Base-by-base conservation (phyloP, 2,329 filamentous ascomycete species). In the Cryphonectria parasitica region DNA sequence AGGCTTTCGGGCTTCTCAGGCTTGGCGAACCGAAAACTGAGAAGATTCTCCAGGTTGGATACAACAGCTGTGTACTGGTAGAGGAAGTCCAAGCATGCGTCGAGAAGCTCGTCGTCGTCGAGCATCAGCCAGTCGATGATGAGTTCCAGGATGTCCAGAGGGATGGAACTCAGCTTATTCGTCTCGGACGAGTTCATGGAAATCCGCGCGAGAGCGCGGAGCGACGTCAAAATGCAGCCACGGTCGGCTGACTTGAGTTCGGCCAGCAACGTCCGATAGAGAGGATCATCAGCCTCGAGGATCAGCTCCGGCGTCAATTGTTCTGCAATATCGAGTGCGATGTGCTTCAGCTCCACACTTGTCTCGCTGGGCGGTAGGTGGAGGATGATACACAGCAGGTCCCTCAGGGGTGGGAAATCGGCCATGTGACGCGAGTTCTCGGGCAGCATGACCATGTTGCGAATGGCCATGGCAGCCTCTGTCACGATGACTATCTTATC, bases 371-470 rank as follows among this genome's bases (percentile, higher is more conserved):
- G 83, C 2, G 95, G 95, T 2, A 98, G 86, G 75, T 91, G 92
- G 61, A 98, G 84, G 34, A 93, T 86, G 73, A 98, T 92, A 77
- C 93, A 92, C 69, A 98, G 84, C 65, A 97, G 87, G 76, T 98
- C 95, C 77, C 92, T 91, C 54, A 97, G 83, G 0, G 94, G 86
- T 22, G 88, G 88, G 72, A 95, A 90, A 34, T 91, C 89, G 6
- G 93, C 88, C 76, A 97, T 87, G 78, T 94, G 96, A 34, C 87
- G 82, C 0, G 95, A 95, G 77, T 99, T 99, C 73, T 97, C 94
- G 31, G 91, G 89, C 28, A 98, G 84, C 80, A 97, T 92, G n/a
- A 95, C 91, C 94, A 99, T 98, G 79, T 99, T 99, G 66, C 96
- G 90, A 60, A 98, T 85, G 25, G 97, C 95, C 63, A 98, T 84